Evolutionary conservation across 257 asterid genomes (phyloP).

Genomic region (Marsdenia floribunda): DNA sequence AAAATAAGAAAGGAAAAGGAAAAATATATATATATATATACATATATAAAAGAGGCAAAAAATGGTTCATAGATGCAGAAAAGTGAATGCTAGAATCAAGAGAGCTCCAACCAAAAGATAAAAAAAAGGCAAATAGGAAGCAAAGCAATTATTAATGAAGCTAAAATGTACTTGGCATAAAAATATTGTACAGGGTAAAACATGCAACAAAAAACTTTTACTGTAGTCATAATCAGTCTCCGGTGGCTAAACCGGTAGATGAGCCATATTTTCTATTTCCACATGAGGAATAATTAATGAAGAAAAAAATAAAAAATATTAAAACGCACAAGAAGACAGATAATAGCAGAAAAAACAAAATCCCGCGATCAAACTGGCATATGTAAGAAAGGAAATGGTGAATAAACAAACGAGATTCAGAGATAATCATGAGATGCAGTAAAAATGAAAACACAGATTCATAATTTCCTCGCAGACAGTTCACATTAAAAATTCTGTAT

Average conservation of each 20-base stretch:
- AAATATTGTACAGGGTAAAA: not conserved
- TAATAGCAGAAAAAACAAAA: not conserved
- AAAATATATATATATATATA: not conserved
- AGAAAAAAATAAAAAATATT: not conserved
- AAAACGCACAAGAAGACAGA: not conserved
- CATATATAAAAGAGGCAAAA: not conserved
- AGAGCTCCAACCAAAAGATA: not conserved
- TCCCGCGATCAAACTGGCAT: not conserved
- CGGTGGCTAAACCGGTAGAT: not conserved
- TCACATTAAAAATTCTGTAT: not conserved
- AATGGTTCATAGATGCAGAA: not conserved
- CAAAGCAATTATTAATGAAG: not conserved
- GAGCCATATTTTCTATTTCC: not conserved
- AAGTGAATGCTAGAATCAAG: not conserved
- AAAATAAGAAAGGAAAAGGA: not conserved
- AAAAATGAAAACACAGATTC: not conserved
- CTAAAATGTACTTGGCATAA: not conserved
- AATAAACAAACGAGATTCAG: not conserved
- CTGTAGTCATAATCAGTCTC: not conserved
- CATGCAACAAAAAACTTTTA: not conserved
- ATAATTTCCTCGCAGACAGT: not conserved
- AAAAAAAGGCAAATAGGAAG: not conserved
- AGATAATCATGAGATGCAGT: not conserved
- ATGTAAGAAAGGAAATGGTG: not conserved
- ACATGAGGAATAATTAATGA: not conserved